Conservation (phyloP, 2,329 filamentous ascomycete species). For the Monosporascus cannonballus region DNA sequence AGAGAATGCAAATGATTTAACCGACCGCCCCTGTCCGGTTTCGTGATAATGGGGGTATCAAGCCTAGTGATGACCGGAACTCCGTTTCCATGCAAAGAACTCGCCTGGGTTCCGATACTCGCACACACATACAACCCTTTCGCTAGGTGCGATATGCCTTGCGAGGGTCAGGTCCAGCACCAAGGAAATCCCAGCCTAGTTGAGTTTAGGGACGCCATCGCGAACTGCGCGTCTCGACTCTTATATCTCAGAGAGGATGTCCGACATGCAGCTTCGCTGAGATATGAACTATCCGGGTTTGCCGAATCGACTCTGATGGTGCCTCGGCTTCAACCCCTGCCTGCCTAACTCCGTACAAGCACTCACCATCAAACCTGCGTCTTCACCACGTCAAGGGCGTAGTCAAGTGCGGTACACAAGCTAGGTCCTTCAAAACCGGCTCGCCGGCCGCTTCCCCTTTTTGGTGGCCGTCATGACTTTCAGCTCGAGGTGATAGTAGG, state of each 20-base stretch:
- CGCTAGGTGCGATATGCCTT: too few relatives aligned
- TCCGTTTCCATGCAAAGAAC: not conserved
- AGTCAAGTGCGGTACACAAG: not conserved
- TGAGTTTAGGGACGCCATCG: not conserved
- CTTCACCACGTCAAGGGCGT: slow-evolving; percentile 15
- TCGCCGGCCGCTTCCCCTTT: slow-evolving; percentile 40
- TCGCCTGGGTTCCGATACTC: not conserved
- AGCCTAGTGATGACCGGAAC: not conserved
- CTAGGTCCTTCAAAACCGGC: slow-evolving; percentile 4
- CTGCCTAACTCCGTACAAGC: not conserved
- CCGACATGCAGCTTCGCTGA: too few relatives aligned
- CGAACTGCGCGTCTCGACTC: not conserved
- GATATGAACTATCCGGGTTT: not conserved
- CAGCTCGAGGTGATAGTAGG: slow-evolving; percentile 54
- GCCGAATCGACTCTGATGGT: not conserved
- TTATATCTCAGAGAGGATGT: not conserved
- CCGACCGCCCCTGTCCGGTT: not conserved
- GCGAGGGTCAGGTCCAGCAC: too few relatives aligned
- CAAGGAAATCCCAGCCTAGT: too few relatives aligned
- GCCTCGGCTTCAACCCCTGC: not conserved
- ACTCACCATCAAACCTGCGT: slow-evolving; percentile 7
- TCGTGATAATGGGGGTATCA: not conserved
- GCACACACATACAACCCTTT: not conserved
- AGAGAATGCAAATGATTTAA: not conserved
- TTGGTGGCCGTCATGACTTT: slow-evolving; percentile 54